Conservation (phyloP, 352 stramenopile genomes). For the Thalassiosira livingstoniorum region DNA sequence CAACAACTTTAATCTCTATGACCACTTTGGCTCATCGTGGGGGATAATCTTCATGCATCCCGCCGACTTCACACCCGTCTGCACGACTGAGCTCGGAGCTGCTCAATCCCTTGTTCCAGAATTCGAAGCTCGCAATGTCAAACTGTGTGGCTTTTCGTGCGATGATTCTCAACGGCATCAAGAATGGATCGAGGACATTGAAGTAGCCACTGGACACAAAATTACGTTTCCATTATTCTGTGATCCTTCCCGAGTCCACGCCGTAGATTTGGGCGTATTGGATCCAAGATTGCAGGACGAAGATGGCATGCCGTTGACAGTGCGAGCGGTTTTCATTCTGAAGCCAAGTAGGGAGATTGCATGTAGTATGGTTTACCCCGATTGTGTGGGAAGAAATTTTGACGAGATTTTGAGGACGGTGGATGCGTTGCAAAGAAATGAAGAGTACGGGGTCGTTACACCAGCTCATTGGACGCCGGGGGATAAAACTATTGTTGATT, state of each 20-base stretch:
- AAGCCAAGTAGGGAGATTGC: conserved; percentile 91
- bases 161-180: background rate
- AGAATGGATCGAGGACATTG: conserved; percentile 71
- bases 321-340: conserved; percentile 92
- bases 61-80: conserved; percentile 93
- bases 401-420: conserved; percentile 89
- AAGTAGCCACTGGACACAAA: conserved; percentile 73
- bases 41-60: conserved; percentile 88
- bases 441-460: conserved; percentile 74
- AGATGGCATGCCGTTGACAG: conserved; percentile 70
- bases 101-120: background rate
- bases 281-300: conserved; percentile 63
- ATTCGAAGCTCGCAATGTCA: conserved; percentile 29
- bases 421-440: conserved; percentile 65
- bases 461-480: conserved; percentile 63
- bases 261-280: conserved; percentile 88
- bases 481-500: background rate
- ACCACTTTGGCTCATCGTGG: conserved; percentile 55
- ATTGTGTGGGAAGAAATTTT: conserved; percentile 92
- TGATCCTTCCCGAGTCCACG: conserved; percentile 87
- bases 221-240: conserved; percentile 92
- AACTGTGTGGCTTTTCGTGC: conserved; percentile 1
- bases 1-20: conserved; percentile 56
- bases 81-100: conserved; percentile 91
- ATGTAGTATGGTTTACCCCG: conserved; percentile 91